Percentiles rank a stretch among this genome's conserved stretches.
phyloP scores from a whole-genome alignment of 257 asterid species.

The Salvia miltiorrhiza region DNA sequence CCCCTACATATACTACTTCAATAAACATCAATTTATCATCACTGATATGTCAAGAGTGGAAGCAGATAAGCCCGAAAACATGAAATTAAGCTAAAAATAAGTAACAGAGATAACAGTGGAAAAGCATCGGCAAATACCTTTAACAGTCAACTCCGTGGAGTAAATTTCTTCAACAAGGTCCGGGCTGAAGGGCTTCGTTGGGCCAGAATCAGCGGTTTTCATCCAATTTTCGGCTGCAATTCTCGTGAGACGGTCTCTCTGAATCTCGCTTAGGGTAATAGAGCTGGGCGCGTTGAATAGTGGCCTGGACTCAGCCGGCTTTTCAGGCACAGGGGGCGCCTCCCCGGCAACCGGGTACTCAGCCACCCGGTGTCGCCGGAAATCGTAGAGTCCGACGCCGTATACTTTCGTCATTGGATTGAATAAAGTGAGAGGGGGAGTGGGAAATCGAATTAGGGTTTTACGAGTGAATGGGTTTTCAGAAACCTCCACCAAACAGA shows the following conservation, averaged over 20 bases:
- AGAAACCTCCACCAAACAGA: constrained; percentile 9
- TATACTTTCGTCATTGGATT: constrained; percentile 57
- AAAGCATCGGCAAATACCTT: constrained; percentile 40
- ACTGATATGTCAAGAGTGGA: neutral
- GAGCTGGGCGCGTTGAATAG: constrained; percentile 57
- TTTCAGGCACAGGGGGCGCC: constrained; percentile 34
- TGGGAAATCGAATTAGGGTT: constrained; percentile 22
- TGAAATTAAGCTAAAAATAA: neutral
- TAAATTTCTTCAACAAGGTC: constrained; percentile 81
- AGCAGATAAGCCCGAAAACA: neutral
- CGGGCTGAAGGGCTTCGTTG: constrained; percentile 63
- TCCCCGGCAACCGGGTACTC: constrained; percentile 71
- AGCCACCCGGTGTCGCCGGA: constrained; percentile 91
- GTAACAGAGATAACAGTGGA: neutral
- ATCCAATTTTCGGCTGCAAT: constrained; percentile 85
- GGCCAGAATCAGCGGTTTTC: constrained; percentile 42
- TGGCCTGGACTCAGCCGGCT: constrained; percentile 56
- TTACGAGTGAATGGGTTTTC: neutral
- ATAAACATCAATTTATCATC: neutral
- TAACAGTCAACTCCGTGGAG: constrained; percentile 71
- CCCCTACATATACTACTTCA: neutral
- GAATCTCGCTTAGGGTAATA: constrained; percentile 85
- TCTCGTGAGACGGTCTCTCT: constrained; percentile 80
- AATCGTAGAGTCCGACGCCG: constrained; percentile 87
- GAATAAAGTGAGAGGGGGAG: neutral